These are phyloP conservation scores for Neophaeococcomyces aloes DNA, from an alignment of 2,329 filamentous ascomycete species.

Conservation along the genomic window DNA sequence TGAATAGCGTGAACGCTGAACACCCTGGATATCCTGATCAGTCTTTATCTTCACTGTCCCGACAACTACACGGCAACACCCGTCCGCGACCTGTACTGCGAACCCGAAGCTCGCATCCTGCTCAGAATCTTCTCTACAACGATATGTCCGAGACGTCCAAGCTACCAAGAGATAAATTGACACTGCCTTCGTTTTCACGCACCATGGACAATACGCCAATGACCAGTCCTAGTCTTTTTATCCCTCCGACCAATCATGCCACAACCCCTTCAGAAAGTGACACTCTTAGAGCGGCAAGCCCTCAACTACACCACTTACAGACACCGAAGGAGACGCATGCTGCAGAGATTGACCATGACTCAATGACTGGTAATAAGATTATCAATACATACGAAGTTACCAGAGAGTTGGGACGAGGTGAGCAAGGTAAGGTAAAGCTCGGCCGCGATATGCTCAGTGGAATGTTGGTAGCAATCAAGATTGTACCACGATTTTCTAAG, in stretches of 20 bases:
- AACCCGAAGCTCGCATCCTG: slow-evolving; percentile 35
- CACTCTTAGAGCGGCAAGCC: slow-evolving; percentile 37
- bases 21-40: slow-evolving; percentile 38
- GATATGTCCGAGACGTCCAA: slow-evolving; percentile 19
- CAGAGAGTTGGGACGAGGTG: slow-evolving; percentile 87
- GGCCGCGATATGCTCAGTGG: slow-evolving; percentile 67
- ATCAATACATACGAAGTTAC: slow-evolving; percentile 98
- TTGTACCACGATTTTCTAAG: slow-evolving; percentile 91
- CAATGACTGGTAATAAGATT: slow-evolving; percentile 79
- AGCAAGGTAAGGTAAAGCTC: slow-evolving; percentile 96
- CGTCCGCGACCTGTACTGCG: slow-evolving; percentile 31
- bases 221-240: slow-evolving; percentile 37
- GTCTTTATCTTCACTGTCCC: slow-evolving; percentile 37
- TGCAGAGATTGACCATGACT: slow-evolving; percentile 80
- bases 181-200: slow-evolving; percentile 19
- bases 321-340: slow-evolving; percentile 80
- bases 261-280: slow-evolving; percentile 29
- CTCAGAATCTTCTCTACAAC: slow-evolving; percentile 25
- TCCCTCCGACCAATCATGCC: slow-evolving; percentile 19
- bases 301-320: slow-evolving; percentile 61
- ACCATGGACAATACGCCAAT: slow-evolving; percentile 39
- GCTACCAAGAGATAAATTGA: slow-evolving; percentile 20
- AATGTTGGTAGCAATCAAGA: slow-evolving; percentile 91
- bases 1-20: slow-evolving; percentile 13
- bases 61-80: slow-evolving; percentile 30